These are phyloP conservation scores for Tolypocladium sp. DNA, from an alignment of 2,329 filamentous ascomycete species.

Conservation along the genomic window DNA sequence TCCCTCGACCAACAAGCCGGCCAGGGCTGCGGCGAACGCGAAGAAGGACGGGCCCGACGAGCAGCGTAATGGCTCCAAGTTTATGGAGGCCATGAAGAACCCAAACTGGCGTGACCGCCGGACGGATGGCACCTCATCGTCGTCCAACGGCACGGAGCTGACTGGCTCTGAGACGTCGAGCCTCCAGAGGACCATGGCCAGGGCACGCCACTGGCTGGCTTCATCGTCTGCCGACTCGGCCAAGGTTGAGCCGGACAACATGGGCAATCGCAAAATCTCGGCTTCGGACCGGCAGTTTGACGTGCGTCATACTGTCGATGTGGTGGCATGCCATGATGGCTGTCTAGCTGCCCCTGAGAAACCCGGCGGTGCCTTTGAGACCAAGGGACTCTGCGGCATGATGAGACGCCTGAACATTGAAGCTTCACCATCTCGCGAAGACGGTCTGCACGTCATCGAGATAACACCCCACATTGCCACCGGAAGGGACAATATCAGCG, in stretches of 20 bases:
- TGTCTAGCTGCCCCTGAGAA: no score
- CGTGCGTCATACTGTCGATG: neutral
- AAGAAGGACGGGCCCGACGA: conserved; percentile 10
- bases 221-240: neutral
- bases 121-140: conserved; percentile 3
- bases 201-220: neutral
- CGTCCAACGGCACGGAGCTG: neutral
- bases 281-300: neutral
- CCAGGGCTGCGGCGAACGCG: neutral
- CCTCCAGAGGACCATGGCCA: neutral
- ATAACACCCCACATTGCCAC: neutral
- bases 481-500: accelerated
- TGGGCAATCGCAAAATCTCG: conserved; percentile 1
- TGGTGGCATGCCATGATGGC: neutral
- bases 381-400: neutral
- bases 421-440: neutral
- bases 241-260: neutral
- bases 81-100: conserved; percentile 23
- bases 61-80: conserved; percentile 9
- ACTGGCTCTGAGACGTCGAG: neutral
- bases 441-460: neutral
- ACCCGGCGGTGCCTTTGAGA: neutral
- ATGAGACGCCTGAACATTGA: neutral
- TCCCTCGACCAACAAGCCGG: neutral
- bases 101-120: conserved; percentile 23